Evolutionary conservation across 169 alveolate genomes (phyloP), one percentile per base, ranked within the genome.

Genomic region (Cryptosporidium meleagridis): DNA sequence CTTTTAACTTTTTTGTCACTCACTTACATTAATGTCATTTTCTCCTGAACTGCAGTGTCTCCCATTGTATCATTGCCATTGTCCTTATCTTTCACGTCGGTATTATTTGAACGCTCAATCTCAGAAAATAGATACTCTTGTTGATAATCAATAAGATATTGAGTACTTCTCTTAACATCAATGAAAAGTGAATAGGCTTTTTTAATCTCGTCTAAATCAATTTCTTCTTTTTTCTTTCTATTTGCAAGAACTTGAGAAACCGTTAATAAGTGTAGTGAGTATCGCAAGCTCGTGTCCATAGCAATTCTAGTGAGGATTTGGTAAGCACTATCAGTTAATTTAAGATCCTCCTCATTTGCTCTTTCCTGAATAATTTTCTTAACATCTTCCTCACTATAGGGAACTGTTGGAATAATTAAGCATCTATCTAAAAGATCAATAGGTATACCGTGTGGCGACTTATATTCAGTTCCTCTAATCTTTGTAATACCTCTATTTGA

Each of bases 381-480:
- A 23, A 95, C 92, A 58, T 98, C 99, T 70, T 97, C 94, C 80
- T 95, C 96, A 33, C 93, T 87, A 94, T 97, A 98, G 37, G 99
- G 99, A 86, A 93, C 93, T 18, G 99, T 98, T 33, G 98, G 97
- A 52, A 98, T 98, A 91, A 98, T 98, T 91, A 98, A 95, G 53
- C 97, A 93, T 65, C 99, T 93, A 94, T 98, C 99, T 67, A 98
- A 94, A 61, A 98, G 94, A 93, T 98, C 99, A 48, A 98, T 93
- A 1, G 99, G 99, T 21, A 98, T 94, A 55, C 99, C 99, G 93
- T 98, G 99, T 44, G 99, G 99, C 48, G 99, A 94, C 86, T 95
- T 95, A 94, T 97, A 97, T 86, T 97, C 97, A 1, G 99, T 98
- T 70, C 99, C 99, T 85, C 99, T 94, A 85, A 98, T 96, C 69